Conservation (phyloP, 2,329 filamentous ascomycete species). For the Lecanosticta acicola region DNA sequence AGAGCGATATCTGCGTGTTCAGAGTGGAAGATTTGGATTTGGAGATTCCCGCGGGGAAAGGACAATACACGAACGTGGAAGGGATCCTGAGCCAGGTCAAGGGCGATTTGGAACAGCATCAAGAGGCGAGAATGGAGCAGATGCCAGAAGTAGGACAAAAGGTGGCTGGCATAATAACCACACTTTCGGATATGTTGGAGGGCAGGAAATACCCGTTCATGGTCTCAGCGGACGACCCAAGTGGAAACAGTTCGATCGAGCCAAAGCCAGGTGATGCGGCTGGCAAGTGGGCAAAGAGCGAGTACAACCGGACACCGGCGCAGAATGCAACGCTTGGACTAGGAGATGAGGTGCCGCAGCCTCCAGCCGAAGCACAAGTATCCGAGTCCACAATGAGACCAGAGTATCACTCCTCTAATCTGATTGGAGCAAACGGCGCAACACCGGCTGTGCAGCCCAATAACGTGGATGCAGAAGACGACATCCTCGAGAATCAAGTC, state of each 20-base stretch:
- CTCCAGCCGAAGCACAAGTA: constrained; percentile 41
- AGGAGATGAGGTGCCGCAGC: constrained; percentile 40
- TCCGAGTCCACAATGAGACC: constrained; percentile 53
- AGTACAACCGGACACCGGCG: constrained; percentile 74
- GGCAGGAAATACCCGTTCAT: constrained; percentile 82
- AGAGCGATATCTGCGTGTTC: constrained; percentile 80
- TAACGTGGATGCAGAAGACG: constrained; percentile 49
- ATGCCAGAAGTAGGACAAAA: constrained; percentile 73
- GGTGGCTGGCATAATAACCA: constrained; percentile 68
- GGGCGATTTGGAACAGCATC: constrained; percentile 73
- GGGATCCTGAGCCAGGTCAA: constrained; percentile 74
- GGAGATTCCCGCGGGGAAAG: constrained; percentile 84
- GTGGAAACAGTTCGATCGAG: constrained; percentile 94
- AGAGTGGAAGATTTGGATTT: constrained; percentile 87
- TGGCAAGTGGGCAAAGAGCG: constrained; percentile 83
- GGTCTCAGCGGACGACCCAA: constrained; percentile 79
- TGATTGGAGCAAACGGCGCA: constrained; percentile 30
- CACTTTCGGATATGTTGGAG: constrained; percentile 68
- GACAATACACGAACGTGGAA: constrained; percentile 90
- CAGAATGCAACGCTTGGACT: constrained; percentile 86
- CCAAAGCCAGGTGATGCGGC: constrained; percentile 69
- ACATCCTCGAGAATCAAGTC: constrained; percentile 88
- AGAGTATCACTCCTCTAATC: constrained; percentile 46
- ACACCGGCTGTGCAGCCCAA: constrained; percentile 24
- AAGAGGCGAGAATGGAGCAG: constrained; percentile 73